Evolutionary conservation across 495 filamentous ascomycete genomes (phyloP), one percentile per base, ranked within the genome.

Genomic region (Talaromyces liani): DNA sequence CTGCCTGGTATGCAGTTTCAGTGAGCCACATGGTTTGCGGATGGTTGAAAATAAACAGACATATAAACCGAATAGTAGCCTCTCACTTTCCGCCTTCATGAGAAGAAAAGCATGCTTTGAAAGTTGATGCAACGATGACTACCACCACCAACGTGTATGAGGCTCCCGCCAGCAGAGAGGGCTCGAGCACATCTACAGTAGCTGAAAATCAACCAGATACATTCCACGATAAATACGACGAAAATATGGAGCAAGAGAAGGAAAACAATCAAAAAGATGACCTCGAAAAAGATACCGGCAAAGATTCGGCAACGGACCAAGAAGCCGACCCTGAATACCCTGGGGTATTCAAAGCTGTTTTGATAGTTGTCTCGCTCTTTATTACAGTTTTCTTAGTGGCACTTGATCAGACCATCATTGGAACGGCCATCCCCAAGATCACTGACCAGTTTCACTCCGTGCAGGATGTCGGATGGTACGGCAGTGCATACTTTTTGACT

Each of bases 301-400:
- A 49, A 49, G 45, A 41, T 41, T 14, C 18, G 18, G 22, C 45
- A 7, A 12, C n/a, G 3, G 45, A 20, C 18, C 45, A 49, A 49
- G 6, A 49, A 20, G 45, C 18, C 20, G 53, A 56, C 1, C 53
- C 53, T 14, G 66, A 70, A 60, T 71, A 68, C 12, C 70, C 70
- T 18, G 39, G 64, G 27, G 7, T 66, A 3, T 29, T 54, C 3
- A 70, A 66, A 65, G 62, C 65, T 10, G 55, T 69, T 12, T 69
- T 74, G 54, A 73, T 80, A 65, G 59, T 78, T 6, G 63, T 73
- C 24, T 76, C 76, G 22, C 67, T 84, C 6, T 76, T 80, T 25
- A 73, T 83, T 8, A 72, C 77, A 45, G 71, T 81, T 27, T 85
- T 85, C 64, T 68, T 85, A 1, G 73, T 81, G 1, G 73, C 78